Evolutionary conservation across 805 yeast species (phyloP).

Genomic region (Hanseniaspora hatyaiensis): DNA sequence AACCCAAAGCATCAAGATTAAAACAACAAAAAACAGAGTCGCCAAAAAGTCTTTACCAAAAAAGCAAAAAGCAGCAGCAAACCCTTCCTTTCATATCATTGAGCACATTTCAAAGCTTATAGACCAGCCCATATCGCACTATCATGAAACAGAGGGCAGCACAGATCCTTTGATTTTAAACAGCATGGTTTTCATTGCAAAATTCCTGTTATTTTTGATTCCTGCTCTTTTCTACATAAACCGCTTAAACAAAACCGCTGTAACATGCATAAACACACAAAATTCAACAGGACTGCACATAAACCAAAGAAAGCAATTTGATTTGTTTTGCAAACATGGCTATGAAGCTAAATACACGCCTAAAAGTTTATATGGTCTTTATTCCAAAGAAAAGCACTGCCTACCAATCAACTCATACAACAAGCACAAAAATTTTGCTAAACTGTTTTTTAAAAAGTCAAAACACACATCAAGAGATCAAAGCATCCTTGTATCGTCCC

Average conservation of each 20-base stretch:
- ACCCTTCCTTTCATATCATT: too few species aligned
- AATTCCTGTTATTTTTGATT: not conserved
- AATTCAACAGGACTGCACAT: not conserved
- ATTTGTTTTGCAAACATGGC: slow-evolving; percentile 4
- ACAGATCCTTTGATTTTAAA: not conserved
- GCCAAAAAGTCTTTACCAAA: not conserved
- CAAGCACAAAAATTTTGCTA: too few species aligned
- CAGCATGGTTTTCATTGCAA: not conserved
- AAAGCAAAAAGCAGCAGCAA: not conserved
- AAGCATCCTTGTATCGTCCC: too few species aligned
- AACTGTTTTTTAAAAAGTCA: too few species aligned
- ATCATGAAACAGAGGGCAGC: not conserved
- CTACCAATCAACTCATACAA: not conserved
- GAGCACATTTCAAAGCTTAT: not conserved
- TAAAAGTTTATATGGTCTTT: slow-evolving; percentile 1
- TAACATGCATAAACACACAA: not conserved
- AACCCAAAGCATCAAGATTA: too few species aligned
- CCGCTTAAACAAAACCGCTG: not conserved
- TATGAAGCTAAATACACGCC: slow-evolving; percentile 7
- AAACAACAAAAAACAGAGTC: too few species aligned
- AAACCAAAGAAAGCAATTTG: not conserved
- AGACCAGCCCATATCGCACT: slow-evolving; percentile 1
- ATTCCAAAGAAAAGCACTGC: not conserved
- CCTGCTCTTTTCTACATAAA: slow-evolving; percentile 6
- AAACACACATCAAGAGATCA: too few species aligned